phyloP scores from a whole-genome alignment of 768 basidiomycete genomes.

The Terana coerulea region DNA sequence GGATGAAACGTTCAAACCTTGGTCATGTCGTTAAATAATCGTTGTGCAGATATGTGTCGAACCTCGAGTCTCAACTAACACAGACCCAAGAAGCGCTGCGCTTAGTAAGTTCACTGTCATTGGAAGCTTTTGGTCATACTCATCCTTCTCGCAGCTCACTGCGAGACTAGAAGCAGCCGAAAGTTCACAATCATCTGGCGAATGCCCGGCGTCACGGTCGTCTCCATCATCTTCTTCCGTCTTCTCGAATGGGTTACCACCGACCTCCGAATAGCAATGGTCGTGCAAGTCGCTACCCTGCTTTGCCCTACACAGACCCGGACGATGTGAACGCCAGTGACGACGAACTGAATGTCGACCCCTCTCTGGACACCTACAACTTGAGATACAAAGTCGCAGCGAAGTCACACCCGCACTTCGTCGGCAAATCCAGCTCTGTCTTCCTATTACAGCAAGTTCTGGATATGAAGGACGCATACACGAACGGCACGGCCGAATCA shows the following conservation, averaged over 20 bases:
- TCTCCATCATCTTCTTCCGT: neutral
- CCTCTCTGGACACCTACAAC: slow-evolving; percentile 20
- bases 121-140: neutral
- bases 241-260: neutral
- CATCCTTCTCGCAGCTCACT: neutral
- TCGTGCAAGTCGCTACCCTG: neutral
- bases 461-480: slow-evolving; percentile 33
- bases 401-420: slow-evolving; percentile 20
- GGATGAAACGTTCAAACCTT: neutral
- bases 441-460: slow-evolving; percentile 32
- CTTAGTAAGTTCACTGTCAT: slow-evolving; percentile 4
- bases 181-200: neutral
- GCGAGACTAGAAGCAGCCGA: slow-evolving; percentile 5
- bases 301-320: neutral
- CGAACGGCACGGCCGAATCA: no score
- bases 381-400: slow-evolving; percentile 13
- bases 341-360: slow-evolving; percentile 5
- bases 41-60: slow-evolving; percentile 7
- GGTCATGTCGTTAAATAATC: neutral
- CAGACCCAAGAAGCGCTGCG: slow-evolving; percentile 7
- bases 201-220: neutral
- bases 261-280: neutral
- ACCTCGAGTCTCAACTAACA: slow-evolving; percentile 11
- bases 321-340: slow-evolving; percentile 15
- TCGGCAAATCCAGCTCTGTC: slow-evolving; percentile 35